A percentile compares a stretch with the other conserved stretches of the same genome.
Evolutionary conservation across 2,329 filamentous ascomycete species (phyloP).

Genomic region (Drechmeria coniospora): DNA sequence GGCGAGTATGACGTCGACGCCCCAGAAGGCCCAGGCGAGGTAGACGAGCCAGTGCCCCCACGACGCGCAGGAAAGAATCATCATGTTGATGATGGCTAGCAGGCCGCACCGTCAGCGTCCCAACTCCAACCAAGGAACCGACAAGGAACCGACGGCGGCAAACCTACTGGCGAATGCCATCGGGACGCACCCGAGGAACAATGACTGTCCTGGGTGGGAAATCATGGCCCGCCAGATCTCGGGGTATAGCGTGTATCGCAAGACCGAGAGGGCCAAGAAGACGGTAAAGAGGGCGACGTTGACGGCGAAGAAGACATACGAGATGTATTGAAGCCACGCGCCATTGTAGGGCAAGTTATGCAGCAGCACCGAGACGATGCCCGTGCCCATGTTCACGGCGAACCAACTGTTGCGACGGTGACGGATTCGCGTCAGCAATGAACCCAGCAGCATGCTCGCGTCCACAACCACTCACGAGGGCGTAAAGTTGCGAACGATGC

Average conservation of each 20-base stretch:
- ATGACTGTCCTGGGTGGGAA: constrained; percentile 46
- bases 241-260: constrained; percentile 51
- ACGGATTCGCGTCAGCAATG: background rate
- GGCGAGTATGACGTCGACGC: constrained; percentile 37
- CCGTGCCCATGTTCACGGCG: constrained; percentile 50
- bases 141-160: too few species aligned
- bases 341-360: constrained; percentile 45
- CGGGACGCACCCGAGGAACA: constrained; percentile 54
- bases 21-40: constrained; percentile 43
- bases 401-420: constrained; percentile 34
- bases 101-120: constrained; percentile 5
- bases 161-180: constrained; percentile 49
- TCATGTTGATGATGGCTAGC: constrained; percentile 50
- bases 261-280: constrained; percentile 36
- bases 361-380: constrained; percentile 48
- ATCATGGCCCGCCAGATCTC: constrained; percentile 53
- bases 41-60: constrained; percentile 44
- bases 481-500: constrained; percentile 35
- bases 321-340: constrained; percentile 40
- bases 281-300: constrained; percentile 42
- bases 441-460: background rate
- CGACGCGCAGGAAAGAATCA: constrained; percentile 43
- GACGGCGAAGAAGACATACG: constrained; percentile 43
- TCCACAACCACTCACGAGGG: constrained; percentile 30
- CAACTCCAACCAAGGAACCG: too few species aligned